Evolutionary conservation across 495 filamentous ascomycete species (phyloP).

Genomic region (Aspergillus egyptiacus): DNA sequence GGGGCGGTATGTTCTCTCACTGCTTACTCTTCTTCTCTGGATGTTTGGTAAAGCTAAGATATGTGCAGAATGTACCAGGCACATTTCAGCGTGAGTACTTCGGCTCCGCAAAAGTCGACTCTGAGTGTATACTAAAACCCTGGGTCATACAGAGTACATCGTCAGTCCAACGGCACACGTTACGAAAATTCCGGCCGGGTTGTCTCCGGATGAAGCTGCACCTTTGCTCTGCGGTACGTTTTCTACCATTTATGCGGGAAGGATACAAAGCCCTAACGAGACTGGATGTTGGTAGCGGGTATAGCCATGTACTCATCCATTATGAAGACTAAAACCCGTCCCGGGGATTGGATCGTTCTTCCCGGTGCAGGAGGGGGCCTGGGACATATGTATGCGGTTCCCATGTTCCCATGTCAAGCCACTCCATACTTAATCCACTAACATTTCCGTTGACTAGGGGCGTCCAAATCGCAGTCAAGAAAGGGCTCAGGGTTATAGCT

Average conservation of each 20-base stretch:
- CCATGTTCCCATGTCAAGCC: not conserved
- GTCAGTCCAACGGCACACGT: slow-evolving; percentile 38
- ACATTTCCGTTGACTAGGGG: slow-evolving; percentile 24
- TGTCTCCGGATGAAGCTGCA: slow-evolving; percentile 32
- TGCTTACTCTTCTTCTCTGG: not conserved
- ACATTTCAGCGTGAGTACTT: slow-evolving; percentile 44
- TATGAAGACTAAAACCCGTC: slow-evolving; percentile 35
- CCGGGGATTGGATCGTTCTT: slow-evolving; percentile 38
- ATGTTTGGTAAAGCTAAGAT: slow-evolving; percentile 1
- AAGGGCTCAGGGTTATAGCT: slow-evolving; percentile 38
- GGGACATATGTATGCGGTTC: slow-evolving; percentile 36
- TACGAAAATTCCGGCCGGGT: slow-evolving; percentile 31
- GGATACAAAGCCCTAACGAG: not conserved
- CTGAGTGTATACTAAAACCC: no score
- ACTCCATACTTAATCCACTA: not conserved
- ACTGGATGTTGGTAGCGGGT: slow-evolving; percentile 21
- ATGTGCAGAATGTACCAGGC: slow-evolving; percentile 35
- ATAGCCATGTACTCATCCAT: slow-evolving; percentile 47
- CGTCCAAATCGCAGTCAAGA: slow-evolving; percentile 39
- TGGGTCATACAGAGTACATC: no score
- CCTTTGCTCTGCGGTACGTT: slow-evolving; percentile 38
- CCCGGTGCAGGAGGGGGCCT: slow-evolving; percentile 40
- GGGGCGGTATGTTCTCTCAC: slow-evolving; percentile 31
- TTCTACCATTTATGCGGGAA: not conserved
- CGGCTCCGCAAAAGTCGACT: no score